Evolutionary conservation across 169 alveolate species (phyloP).

Genomic region (Besnoitia besnoiti): DNA sequence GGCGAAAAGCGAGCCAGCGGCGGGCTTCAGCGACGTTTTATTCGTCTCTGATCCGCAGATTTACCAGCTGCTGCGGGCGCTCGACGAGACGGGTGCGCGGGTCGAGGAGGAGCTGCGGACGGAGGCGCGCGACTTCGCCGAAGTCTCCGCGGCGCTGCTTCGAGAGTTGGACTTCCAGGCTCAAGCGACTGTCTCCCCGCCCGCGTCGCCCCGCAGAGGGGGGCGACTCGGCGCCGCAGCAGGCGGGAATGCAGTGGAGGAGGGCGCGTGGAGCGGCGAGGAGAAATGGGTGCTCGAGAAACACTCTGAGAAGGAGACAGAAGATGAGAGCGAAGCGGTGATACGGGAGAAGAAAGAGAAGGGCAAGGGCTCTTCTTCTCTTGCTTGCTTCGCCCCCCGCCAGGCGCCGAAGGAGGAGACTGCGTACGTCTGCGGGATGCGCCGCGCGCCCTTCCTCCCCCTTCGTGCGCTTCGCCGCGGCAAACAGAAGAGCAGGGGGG

Average conservation of each 20-base stretch:
- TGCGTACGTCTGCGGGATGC: not conserved
- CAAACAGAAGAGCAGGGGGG: not conserved
- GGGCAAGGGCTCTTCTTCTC: too few species aligned
- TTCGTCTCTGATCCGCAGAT: not conserved
- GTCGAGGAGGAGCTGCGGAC: not conserved
- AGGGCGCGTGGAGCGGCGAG: not conserved
- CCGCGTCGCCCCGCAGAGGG: not conserved
- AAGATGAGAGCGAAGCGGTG: not conserved
- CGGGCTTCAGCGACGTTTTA: not conserved
- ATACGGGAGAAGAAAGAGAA: not conserved
- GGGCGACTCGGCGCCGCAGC: not conserved
- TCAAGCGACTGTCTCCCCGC: not conserved
- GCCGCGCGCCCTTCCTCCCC: not conserved
- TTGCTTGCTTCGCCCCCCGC: not conserved
- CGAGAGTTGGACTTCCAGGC: not conserved
- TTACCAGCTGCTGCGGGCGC: slow-evolving; percentile 14
- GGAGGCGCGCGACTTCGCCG: not conserved
- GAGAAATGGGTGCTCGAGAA: not conserved
- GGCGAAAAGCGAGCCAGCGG: not conserved
- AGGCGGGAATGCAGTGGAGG: not conserved
- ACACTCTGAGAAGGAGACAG: not conserved
- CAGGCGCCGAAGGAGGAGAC: not conserved
- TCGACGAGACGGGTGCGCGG: not conserved
- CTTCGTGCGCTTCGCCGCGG: not conserved
- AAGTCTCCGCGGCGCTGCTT: not conserved